A percentile compares a stretch with the other conserved stretches of the same genome.
These are phyloP conservation scores for Ciborinia camelliae DNA, from an alignment of 2,329 filamentous ascomycete genomes.

Conservation along the genomic window DNA sequence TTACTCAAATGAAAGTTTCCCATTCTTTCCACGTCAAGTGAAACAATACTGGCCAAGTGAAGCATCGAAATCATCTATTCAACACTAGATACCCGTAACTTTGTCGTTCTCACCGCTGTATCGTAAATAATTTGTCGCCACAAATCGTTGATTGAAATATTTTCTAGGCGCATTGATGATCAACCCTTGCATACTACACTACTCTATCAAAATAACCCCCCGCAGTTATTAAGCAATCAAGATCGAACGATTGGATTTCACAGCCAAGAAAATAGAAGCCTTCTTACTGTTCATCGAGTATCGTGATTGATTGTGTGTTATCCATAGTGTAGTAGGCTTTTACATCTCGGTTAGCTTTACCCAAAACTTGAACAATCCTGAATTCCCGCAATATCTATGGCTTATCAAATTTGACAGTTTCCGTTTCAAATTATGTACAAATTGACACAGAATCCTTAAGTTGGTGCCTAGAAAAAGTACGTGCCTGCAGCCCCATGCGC, in stretches of 20 bases:
- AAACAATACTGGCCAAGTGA: too few species aligned
- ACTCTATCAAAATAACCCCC: background rate
- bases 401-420: background rate
- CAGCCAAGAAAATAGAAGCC: background rate
- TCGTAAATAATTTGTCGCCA: too few species aligned
- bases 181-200: background rate
- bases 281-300: background rate
- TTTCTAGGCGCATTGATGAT: background rate
- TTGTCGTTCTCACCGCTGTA: too few species aligned
- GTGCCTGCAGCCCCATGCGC: background rate
- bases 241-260: background rate
- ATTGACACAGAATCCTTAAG: background rate
- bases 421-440: background rate
- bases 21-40: too few species aligned
- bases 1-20: background rate
- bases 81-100: too few species aligned
- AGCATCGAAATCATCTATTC: too few species aligned
- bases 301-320: background rate
- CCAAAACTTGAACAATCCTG: background rate
- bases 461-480: slow-evolving; percentile 1
- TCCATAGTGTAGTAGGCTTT: background rate
- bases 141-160: too few species aligned
- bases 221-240: background rate
- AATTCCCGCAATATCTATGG: background rate
- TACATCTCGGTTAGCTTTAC: background rate